Conservation (phyloP, 2,329 filamentous ascomycete species). For the Aspergillus sp. region DNA sequence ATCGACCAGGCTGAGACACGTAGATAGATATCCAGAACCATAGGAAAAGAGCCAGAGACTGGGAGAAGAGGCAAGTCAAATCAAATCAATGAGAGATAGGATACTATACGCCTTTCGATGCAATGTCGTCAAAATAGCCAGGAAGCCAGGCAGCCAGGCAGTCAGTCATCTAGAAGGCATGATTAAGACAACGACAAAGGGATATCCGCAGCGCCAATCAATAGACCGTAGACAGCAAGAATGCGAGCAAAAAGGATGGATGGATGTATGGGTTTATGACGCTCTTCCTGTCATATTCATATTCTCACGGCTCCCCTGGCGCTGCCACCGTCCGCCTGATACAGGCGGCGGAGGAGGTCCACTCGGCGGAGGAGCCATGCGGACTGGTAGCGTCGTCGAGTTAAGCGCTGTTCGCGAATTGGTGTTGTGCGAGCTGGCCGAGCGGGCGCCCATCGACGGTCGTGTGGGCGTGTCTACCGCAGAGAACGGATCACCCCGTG, state of each 20-base stretch:
- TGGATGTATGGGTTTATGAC: too few species aligned
- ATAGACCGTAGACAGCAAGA: too few species aligned
- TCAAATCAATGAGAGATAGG: too few species aligned
- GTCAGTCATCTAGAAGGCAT: conserved; percentile 1
- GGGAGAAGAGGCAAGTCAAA: too few species aligned
- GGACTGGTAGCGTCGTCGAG: conserved; percentile 56
- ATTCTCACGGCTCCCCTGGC: conserved; percentile 8
- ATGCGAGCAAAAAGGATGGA: too few species aligned
- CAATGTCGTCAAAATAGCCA: too few species aligned
- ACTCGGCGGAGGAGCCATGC: conserved; percentile 49
- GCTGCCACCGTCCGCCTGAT: conserved; percentile 17
- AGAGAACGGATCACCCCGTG: conserved; percentile 26
- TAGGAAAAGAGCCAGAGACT: too few species aligned
- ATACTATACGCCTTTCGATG: too few species aligned
- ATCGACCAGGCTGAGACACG: too few species aligned
- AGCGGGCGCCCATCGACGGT: conserved; percentile 30
- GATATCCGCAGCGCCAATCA: too few species aligned
- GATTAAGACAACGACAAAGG: conserved; percentile 1
- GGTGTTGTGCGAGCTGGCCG: conserved; percentile 28
- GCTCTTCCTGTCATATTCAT: too few species aligned
- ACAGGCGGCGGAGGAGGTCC: conserved; percentile 51
- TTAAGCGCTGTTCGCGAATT: conserved; percentile 27
- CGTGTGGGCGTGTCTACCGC: conserved; percentile 29
- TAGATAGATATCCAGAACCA: too few species aligned
- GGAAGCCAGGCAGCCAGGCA: conserved; percentile 1